Conservation (phyloP, 139 green algal species). For the Asterochloris erici region DNA sequence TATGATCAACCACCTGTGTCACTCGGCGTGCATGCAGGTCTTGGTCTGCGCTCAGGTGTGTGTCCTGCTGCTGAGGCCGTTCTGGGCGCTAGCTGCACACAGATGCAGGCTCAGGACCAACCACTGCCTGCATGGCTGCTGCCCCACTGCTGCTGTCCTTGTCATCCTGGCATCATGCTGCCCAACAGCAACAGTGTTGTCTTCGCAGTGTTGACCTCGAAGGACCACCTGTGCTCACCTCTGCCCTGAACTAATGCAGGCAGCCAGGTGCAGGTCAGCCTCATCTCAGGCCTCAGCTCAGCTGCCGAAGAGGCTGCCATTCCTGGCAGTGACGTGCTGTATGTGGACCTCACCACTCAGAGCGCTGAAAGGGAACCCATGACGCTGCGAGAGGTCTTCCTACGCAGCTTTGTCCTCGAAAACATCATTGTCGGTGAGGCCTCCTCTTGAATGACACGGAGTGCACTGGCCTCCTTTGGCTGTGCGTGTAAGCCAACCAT, state of each 20-base stretch:
- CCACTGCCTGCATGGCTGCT: too few species aligned
- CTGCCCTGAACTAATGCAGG: not conserved
- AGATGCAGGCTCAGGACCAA: too few species aligned
- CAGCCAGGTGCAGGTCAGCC: not conserved
- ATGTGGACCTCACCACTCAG: conserved; percentile 3
- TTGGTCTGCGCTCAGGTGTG: too few species aligned
- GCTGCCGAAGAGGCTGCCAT: not conserved
- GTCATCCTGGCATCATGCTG: too few species aligned
- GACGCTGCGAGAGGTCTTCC: conserved; percentile 32
- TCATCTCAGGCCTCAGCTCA: not conserved
- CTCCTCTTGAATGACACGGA: not conserved
- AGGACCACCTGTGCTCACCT: not conserved
- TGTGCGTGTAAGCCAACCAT: not conserved
- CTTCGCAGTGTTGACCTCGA: not conserved
- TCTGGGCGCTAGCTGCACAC: too few species aligned
- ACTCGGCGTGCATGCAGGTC: too few species aligned
- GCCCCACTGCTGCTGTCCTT: too few species aligned
- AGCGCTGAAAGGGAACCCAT: conserved; percentile 4
- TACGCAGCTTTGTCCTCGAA: conserved; percentile 23
- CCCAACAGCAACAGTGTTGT: not conserved
- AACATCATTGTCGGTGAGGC: conserved; percentile 21
- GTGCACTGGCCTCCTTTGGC: not conserved
- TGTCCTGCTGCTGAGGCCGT: too few species aligned
- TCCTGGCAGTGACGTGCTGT: conserved; percentile 8
- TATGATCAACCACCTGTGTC: not conserved